Conservation (phyloP, 176 grass and related monocot species). For the Aegilops bicornis region DNA sequence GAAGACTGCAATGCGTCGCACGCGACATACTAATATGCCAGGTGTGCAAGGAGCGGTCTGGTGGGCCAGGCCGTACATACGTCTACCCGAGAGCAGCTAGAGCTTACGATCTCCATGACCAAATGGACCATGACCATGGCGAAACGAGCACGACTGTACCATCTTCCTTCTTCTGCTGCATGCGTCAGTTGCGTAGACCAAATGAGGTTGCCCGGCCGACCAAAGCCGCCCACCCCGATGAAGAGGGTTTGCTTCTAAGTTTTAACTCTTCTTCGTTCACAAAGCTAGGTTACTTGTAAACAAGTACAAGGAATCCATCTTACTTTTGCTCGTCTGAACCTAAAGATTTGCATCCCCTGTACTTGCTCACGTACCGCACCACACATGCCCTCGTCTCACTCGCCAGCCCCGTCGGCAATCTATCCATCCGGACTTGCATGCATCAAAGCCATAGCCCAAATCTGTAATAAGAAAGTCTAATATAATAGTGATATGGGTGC, state of each 20-base stretch:
- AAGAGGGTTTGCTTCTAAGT: too few species aligned
- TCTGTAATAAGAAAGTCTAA: not conserved
- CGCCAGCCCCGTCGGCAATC: not conserved
- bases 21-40: conserved; percentile 15
- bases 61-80: not conserved
- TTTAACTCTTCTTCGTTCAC: too few species aligned
- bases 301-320: not conserved
- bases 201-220: not conserved
- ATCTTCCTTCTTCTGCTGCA: not conserved
- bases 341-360: not conserved
- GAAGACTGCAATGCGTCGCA: not conserved
- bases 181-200: not conserved
- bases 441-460: not conserved
- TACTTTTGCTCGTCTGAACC: not conserved
- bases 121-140: not conserved
- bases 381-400: not conserved
- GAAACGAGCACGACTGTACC: not conserved
- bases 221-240: not conserved
- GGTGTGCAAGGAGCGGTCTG: conserved; percentile 19
- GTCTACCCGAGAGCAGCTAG: not conserved
- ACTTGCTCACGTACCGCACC: not conserved
- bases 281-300: not conserved
- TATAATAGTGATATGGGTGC: not conserved
- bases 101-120: not conserved
- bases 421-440: not conserved